A percentile compares a stretch with the other conserved stretches of the same genome.
These are phyloP conservation scores for Escovopsis sp. DNA, from an alignment of 2,329 filamentous ascomycete species.

Conservation along the genomic window DNA sequence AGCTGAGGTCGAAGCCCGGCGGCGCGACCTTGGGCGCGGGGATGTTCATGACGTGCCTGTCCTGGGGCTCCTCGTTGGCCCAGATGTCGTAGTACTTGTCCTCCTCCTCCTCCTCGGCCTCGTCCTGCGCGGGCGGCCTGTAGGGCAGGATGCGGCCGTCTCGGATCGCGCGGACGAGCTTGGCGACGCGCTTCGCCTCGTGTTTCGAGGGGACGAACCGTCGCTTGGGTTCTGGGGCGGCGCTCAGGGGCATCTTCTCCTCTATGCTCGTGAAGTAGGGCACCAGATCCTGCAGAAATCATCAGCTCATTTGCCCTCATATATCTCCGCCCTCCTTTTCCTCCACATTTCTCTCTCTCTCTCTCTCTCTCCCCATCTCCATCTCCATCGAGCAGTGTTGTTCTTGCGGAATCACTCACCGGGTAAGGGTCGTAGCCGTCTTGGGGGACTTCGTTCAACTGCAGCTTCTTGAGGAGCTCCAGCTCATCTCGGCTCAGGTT, in stretches of 20 bases:
- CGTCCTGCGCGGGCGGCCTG: conserved; percentile 41
- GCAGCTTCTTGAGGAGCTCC: conserved; percentile 74
- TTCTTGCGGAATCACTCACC: conserved; percentile 26
- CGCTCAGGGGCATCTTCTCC: conserved; percentile 89
- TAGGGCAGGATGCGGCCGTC: conserved; percentile 91
- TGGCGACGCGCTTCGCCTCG: conserved; percentile 91
- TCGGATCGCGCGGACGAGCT: conserved; percentile 87
- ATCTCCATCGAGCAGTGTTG: background rate
- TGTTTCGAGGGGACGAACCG: conserved; percentile 94
- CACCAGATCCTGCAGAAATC: conserved; percentile 50
- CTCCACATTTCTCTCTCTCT: too few species aligned
- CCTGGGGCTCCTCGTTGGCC: conserved; percentile 75
- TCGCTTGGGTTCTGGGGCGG: conserved; percentile 89
- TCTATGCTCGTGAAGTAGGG: conserved; percentile 86
- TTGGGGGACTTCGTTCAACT: conserved; percentile 74
- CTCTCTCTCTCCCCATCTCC: too few species aligned
- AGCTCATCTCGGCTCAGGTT: conserved; percentile 78
- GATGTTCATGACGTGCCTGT: conserved; percentile 85
- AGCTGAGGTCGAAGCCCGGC: conserved; percentile 88
- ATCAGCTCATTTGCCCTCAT: background rate
- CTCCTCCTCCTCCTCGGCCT: conserved; percentile 52
- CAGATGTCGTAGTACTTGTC: conserved; percentile 76
- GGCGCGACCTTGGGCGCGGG: conserved; percentile 87
- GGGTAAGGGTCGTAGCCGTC: conserved; percentile 91
- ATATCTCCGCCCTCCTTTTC: too few species aligned